Conservation (phyloP, 441 rosid species). For the Adansonia grandidieri region DNA sequence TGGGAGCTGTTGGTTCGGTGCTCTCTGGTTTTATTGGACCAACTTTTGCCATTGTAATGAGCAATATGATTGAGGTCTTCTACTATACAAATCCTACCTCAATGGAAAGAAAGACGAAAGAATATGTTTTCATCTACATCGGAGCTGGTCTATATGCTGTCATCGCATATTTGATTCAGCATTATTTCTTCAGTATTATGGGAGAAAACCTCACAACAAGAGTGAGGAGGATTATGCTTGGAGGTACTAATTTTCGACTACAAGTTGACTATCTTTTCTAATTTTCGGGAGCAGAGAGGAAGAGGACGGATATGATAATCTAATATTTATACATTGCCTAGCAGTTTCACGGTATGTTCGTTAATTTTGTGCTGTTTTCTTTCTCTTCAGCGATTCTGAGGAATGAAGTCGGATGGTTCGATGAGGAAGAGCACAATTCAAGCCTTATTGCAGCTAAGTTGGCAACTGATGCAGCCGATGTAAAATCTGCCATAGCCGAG, state of each 20-base stretch:
- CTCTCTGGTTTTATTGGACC: conserved; percentile 98
- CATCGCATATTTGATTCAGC: conserved; percentile 91
- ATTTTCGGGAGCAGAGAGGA: too few species aligned
- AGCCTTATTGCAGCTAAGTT: conserved; percentile 84
- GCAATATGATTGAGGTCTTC: conserved; percentile 98
- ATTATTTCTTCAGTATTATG: conserved; percentile 98
- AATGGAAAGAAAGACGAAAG: conserved; percentile 97
- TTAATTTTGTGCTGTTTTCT: conserved; percentile 25
- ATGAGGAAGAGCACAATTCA: conserved; percentile 97
- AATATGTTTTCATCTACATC: conserved; percentile 90
- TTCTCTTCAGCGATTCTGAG: conserved; percentile 71
- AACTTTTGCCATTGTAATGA: conserved; percentile 93
- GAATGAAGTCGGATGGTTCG: conserved; percentile 99
- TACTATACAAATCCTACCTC: conserved; percentile 81
- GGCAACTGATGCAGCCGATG: conserved; percentile 93
- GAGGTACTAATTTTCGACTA: conserved; percentile 54
- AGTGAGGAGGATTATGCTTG: conserved; percentile 99
- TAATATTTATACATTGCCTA: background rate
- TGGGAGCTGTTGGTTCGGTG: conserved; percentile 92
- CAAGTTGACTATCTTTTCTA: background rate
- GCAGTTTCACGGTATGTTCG: background rate
- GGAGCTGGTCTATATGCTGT: conserved; percentile 97
- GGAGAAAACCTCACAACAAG: conserved; percentile 99
- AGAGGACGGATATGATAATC: too few species aligned
- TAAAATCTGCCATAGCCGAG: conserved; percentile 94